Conservation (phyloP, 2,329 filamentous ascomycete genomes). For the Hypoxylon sp. region DNA sequence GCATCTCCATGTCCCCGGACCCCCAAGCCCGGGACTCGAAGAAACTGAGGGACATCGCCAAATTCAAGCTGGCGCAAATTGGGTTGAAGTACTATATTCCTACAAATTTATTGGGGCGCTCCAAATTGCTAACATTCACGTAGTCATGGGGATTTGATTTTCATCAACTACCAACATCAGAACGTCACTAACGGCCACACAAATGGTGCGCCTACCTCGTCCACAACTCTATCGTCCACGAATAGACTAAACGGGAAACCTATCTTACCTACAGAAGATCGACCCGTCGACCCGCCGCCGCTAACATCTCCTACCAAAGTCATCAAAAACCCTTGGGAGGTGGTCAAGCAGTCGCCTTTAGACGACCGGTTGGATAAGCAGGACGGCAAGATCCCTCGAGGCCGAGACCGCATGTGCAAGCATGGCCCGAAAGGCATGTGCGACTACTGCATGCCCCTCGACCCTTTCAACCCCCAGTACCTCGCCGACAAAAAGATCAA, state of each 20-base stretch:
- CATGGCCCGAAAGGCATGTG: constrained; percentile 99
- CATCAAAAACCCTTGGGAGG: constrained; percentile 93
- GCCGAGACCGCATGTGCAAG: constrained; percentile 76
- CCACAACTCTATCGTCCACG: constrained; percentile 58
- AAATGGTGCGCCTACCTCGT: constrained; percentile 54
- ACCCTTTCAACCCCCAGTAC: constrained; percentile 92
- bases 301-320: constrained; percentile 70
- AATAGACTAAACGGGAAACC: constrained; percentile 85
- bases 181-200: constrained; percentile 57
- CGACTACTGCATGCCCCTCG: constrained; percentile 97
- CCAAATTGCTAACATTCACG: constrained; percentile 49
- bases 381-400: constrained; percentile 74
- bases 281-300: constrained; percentile 72
- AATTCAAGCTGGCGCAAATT: constrained; percentile 70
- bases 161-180: constrained; percentile 81
- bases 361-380: constrained; percentile 89
- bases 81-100: constrained; percentile 68
- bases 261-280: constrained; percentile 77
- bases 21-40: constrained; percentile 72
- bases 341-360: constrained; percentile 86
- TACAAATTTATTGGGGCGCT: not conserved
- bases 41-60: constrained; percentile 69
- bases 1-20: constrained; percentile 73
- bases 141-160: constrained; percentile 93
- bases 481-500: constrained; percentile 98